Evolutionary conservation across 179 eudicot species (phyloP).

Genomic region (Patellifolia procumbens): DNA sequence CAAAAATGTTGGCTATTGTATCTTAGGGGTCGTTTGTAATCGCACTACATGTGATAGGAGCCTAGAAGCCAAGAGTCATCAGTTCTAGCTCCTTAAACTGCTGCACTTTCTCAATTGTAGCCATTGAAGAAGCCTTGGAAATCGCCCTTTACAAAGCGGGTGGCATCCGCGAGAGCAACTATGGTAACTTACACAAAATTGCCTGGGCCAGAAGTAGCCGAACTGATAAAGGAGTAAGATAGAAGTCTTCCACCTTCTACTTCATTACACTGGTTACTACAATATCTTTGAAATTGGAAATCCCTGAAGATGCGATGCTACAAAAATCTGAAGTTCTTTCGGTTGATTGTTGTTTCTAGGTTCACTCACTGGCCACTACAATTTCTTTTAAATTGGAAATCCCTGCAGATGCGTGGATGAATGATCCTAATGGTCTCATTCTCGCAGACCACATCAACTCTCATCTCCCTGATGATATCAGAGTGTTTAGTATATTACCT

Average conservation of each 20-base stretch:
- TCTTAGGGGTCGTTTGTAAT: neutral
- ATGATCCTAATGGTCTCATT: slow-evolving; percentile 74
- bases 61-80: neutral
- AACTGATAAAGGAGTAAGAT: slow-evolving; percentile 90
- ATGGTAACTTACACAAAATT: slow-evolving; percentile 72
- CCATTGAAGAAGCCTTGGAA: slow-evolving; percentile 86
- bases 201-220: slow-evolving; percentile 92
- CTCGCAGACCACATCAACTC: slow-evolving; percentile 72
- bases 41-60: neutral
- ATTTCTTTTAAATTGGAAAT: slow-evolving; percentile 91
- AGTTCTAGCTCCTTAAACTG: neutral
- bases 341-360: slow-evolving; percentile 41
- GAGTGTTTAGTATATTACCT: slow-evolving; percentile 87
- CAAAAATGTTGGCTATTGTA: neutral
- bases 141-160: slow-evolving; percentile 80
- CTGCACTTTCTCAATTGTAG: slow-evolving; percentile 41
- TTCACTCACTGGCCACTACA: slow-evolving; percentile 87
- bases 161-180: slow-evolving; percentile 80
- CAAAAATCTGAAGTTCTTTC: neutral
- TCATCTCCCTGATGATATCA: slow-evolving; percentile 68
- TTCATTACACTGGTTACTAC: no score
- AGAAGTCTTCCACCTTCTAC: neutral
- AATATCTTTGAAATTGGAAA: no score
- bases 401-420: slow-evolving; percentile 77
- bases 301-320: neutral